phyloP scores from a whole-genome alignment of 192 early-diverging fungal genomes.

The Gorgonomyces haynaldii region DNA sequence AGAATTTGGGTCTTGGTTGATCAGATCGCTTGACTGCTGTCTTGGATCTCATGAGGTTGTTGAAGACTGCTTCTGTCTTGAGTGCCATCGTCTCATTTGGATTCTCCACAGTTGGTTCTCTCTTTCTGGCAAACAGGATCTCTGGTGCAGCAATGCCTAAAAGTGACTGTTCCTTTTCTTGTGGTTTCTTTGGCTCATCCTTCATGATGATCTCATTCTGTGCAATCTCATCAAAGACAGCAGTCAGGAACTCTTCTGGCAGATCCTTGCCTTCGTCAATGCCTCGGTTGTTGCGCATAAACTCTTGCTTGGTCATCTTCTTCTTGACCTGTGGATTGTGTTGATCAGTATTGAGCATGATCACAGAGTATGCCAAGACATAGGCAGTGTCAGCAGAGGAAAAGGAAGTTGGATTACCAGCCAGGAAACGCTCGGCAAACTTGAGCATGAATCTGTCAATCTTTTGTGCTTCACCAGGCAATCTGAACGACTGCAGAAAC shows the following conservation, averaged over 20 bases:
- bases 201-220: slow-evolving; percentile 88
- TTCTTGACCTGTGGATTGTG: slow-evolving; percentile 76
- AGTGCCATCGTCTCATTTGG: slow-evolving; percentile 26
- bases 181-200: slow-evolving; percentile 52
- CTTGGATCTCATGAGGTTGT: slow-evolving; percentile 27
- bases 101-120: background rate
- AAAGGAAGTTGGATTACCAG: slow-evolving; percentile 71
- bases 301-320: slow-evolving; percentile 77
- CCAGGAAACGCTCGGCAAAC: slow-evolving; percentile 84
- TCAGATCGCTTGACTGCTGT: slow-evolving; percentile 11
- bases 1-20: slow-evolving; percentile 16
- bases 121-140: background rate
- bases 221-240: slow-evolving; percentile 74
- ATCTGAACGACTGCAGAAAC: slow-evolving; percentile 79
- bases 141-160: too few relatives aligned
- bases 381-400: slow-evolving; percentile 90
- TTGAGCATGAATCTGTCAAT: slow-evolving; percentile 97
- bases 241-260: slow-evolving; percentile 48
- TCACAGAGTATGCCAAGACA: slow-evolving; percentile 80
- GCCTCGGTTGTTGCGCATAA: slow-evolving; percentile 84
- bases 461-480: slow-evolving; percentile 91
- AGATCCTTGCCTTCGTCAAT: slow-evolving; percentile 81
- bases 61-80: slow-evolving; percentile 37
- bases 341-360: slow-evolving; percentile 91
- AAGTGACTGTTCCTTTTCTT: too few relatives aligned